A percentile compares a stretch with the other conserved stretches of the same genome.
Evolutionary conservation across 176 grass and related monocot species (phyloP).

Genomic region (Thinopyrum elongatum): DNA sequence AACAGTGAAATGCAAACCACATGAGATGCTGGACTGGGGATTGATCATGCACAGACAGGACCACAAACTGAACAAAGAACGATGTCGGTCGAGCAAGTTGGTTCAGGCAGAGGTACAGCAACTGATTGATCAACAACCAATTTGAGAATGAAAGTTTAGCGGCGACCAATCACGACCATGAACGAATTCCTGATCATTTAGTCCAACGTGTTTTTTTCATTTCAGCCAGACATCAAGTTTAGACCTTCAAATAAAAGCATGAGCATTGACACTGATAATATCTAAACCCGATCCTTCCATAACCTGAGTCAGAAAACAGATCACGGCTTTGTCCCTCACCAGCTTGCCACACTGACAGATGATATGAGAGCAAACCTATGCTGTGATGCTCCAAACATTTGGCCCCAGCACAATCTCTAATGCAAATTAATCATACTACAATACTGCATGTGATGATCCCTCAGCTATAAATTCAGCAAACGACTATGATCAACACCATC

Average conservation of each 20-base stretch:
- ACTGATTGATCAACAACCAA: too few species aligned
- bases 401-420: slow-evolving; percentile 16
- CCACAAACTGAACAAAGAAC: too few species aligned
- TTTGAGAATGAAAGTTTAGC: too few species aligned
- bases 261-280: neutral
- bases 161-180: too few species aligned
- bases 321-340: neutral
- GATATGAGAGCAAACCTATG: neutral
- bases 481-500: neutral
- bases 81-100: neutral
- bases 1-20: too few species aligned
- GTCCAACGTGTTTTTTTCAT: too few species aligned
- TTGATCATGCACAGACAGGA: too few species aligned
- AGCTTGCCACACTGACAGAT: neutral
- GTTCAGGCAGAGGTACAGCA: neutral
- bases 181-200: too few species aligned
- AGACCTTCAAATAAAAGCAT: neutral
- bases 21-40: too few species aligned
- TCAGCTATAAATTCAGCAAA: slow-evolving; percentile 25
- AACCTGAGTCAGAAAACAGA: neutral
- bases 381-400: slow-evolving; percentile 11
- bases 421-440: neutral
- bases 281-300: neutral
- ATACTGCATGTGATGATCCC: neutral
- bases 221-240: neutral